These are phyloP conservation scores for Claviceps arundinis DNA, from an alignment of 2,329 filamentous ascomycete genomes.

Conservation along the genomic window DNA sequence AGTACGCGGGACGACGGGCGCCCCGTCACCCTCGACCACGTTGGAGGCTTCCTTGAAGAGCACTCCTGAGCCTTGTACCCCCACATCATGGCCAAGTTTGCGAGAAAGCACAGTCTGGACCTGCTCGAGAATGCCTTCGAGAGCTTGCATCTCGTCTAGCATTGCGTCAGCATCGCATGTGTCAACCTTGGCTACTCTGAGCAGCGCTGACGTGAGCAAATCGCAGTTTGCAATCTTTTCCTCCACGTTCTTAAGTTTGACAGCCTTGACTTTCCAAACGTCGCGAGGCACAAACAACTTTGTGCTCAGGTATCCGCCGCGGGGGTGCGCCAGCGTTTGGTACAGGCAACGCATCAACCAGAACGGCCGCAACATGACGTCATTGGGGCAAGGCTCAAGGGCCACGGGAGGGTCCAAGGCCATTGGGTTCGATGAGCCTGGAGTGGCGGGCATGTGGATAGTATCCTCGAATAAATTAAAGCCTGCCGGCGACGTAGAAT, in stretches of 20 bases:
- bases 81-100: conserved; percentile 87
- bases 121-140: conserved; percentile 78
- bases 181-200: conserved; percentile 73
- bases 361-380: conserved; percentile 82
- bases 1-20: conserved; percentile 34
- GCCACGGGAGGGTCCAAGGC: conserved; percentile 55
- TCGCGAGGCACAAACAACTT: conserved; percentile 87
- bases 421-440: conserved; percentile 53
- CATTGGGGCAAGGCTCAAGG: conserved; percentile 82
- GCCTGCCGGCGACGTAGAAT: conserved; percentile 49
- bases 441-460: conserved; percentile 53
- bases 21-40: conserved; percentile 30
- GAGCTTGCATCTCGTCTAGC: conserved; percentile 81
- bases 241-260: conserved; percentile 82
- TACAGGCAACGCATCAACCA: conserved; percentile 95
- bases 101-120: conserved; percentile 64
- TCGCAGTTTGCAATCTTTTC: conserved; percentile 93
- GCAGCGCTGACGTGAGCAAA: conserved; percentile 72
- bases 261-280: conserved; percentile 85
- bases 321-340: conserved; percentile 80
- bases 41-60: conserved; percentile 60
- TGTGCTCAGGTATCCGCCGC: conserved; percentile 82
- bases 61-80: conserved; percentile 57
- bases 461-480: conserved; percentile 74
- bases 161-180: conserved; percentile 84